Conservation (phyloP, 2,329 filamentous ascomycete genomes). For the Stagonosporopsis cucurbitacearum region DNA sequence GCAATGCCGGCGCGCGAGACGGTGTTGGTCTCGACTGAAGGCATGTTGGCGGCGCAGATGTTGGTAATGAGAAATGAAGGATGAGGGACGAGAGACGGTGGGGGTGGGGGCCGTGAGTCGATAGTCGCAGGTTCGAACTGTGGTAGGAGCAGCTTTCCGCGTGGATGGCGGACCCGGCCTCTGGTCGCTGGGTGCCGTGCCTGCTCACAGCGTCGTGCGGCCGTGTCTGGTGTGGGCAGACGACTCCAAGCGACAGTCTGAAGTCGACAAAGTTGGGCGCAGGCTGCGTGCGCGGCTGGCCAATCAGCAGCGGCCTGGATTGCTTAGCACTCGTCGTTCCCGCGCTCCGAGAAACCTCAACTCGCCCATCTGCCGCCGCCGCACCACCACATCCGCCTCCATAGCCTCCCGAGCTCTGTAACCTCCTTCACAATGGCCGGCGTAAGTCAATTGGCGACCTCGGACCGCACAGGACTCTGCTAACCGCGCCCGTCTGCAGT, state of each 20-base stretch:
- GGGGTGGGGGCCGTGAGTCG: background rate
- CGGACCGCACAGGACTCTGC: constrained; percentile 13
- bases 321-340: background rate
- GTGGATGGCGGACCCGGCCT: background rate
- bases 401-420: constrained; percentile 27
- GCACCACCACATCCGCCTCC: constrained; percentile 32
- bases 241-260: too few species aligned
- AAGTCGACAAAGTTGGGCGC: background rate
- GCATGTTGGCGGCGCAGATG: constrained; percentile 31
- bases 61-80: background rate
- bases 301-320: constrained; percentile 38
- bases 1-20: constrained; percentile 64
- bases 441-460: constrained; percentile 55
- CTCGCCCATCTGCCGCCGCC: constrained; percentile 35
- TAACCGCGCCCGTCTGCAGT: constrained; percentile 49
- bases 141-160: background rate
- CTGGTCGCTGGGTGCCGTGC: background rate
- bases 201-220: constrained; percentile 1
- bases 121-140: background rate
- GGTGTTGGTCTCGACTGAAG: constrained; percentile 37
- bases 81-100: background rate
- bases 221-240: too few species aligned
- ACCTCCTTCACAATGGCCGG: constrained; percentile 62
- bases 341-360: constrained; percentile 20
- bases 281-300: constrained; percentile 15